These are phyloP conservation scores for Colletotrichum higginsianum DNA, from an alignment of 2,329 filamentous ascomycete genomes.

Conservation along the genomic window DNA sequence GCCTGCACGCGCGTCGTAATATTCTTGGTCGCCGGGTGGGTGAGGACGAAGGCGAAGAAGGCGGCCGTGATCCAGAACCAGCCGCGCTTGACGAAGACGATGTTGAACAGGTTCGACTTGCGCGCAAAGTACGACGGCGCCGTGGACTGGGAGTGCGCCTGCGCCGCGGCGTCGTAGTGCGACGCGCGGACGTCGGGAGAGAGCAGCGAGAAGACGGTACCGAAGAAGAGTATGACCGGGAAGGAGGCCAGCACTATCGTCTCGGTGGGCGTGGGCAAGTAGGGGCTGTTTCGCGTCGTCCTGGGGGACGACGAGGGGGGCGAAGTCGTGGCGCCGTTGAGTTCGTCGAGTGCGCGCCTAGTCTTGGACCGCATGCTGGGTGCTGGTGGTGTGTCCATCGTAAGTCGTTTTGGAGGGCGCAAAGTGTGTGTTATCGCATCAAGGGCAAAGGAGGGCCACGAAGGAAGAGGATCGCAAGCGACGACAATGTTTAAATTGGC, in stretches of 20 bases:
- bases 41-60: conserved; percentile 78
- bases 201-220: conserved; percentile 83
- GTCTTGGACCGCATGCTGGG: conserved; percentile 41
- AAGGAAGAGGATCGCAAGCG: not conserved
- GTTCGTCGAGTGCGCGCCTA: conserved; percentile 41
- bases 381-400: conserved; percentile 42
- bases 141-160: conserved; percentile 72
- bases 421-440: conserved; percentile 26
- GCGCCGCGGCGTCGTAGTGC: conserved; percentile 73
- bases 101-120: conserved; percentile 93
- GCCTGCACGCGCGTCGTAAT: conserved; percentile 64
- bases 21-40: conserved; percentile 71
- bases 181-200: conserved; percentile 79
- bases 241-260: conserved; percentile 77
- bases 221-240: conserved; percentile 83
- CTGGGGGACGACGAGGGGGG: conserved; percentile 29
- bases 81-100: conserved; percentile 93
- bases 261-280: conserved; percentile 80
- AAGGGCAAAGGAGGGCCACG: conserved; percentile 8
- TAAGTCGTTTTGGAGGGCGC: not conserved
- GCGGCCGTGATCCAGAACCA: conserved; percentile 92
- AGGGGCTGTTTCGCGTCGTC: conserved; percentile 65
- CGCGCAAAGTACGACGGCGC: conserved; percentile 92
- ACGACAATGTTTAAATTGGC: conserved; percentile 17
- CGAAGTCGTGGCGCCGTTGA: conserved; percentile 33